Base-by-base conservation (phyloP, 2,329 filamentous ascomycete species). In the Ophiosphaerella herpotricha region DNA sequence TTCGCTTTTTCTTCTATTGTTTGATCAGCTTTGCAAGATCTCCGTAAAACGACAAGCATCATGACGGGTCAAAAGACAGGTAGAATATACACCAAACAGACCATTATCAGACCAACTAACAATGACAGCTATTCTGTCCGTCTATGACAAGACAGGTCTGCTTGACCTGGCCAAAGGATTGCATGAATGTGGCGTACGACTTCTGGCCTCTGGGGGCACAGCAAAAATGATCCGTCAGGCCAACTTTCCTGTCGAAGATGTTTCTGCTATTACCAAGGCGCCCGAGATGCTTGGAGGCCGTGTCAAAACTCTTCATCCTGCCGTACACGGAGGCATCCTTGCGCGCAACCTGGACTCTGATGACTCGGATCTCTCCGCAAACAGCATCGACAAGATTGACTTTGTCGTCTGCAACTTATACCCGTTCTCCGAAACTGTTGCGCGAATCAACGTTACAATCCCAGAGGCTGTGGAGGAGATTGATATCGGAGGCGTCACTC, bases 401-500 rank as follows among this genome's bases (percentile, higher is more conserved):
- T 76, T 72, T 42, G 72, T 74, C 46, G 76, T 99, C 73, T 97
- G 94, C 87, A 99, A 99, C 79, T 84, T 99, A 37, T 97, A 99
- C 77, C 94, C 94, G 11, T 99, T 99, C 86, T 97, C 97, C 81
- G 92, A 97, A 74, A 99, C 94, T 29, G 87, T 99, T 64, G 89
- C 91, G 66, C 96, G 97, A 82, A 86, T 95, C 80, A 96, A 96
- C 70, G 94, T 99, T 68, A 97, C 93, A 54, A 90, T 99, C 57
- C 86, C 90, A 43, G 93, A 99, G 78, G 94, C 94, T 43, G 93
- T 99, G 34, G 94, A 99, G 79, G 94, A 99, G 80, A 96, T 99
- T 68, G 94, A 99, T 77, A 97, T 99, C 72, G 94, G 73, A 54
- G 94, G 94, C 66, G 94, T 99, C 44, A 99, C 94, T 34, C 86